phyloP scores from a whole-genome alignment of 345 rosid species.

The Diplotaxis tenuifolia region DNA sequence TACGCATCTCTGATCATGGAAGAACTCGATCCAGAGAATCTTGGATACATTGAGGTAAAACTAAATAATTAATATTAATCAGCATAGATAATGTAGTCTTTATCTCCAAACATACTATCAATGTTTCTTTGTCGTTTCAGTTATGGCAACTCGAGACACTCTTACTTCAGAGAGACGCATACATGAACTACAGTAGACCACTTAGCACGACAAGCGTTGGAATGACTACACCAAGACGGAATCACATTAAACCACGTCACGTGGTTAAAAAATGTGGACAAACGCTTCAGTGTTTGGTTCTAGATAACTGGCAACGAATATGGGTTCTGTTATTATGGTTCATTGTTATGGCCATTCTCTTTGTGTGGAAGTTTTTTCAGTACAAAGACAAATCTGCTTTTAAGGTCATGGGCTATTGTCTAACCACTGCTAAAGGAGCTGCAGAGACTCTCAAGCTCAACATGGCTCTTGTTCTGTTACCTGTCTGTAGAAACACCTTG shows the following conservation, averaged over 20 bases:
- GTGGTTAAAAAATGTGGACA: constrained; percentile 38
- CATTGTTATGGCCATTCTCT: constrained; percentile 58
- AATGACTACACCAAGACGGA: constrained; percentile 59
- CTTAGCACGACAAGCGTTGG: constrained; percentile 72
- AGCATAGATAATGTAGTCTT: background rate
- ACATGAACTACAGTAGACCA: constrained; percentile 90
- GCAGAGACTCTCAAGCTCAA: constrained; percentile 97
- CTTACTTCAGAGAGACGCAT: constrained; percentile 76
- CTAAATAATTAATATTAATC: background rate
- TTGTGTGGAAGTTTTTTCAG: constrained; percentile 82
- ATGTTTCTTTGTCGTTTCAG: constrained; percentile 41
- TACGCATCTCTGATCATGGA: constrained; percentile 94
- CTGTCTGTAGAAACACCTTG: constrained; percentile 89
- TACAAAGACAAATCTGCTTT: constrained; percentile 72
- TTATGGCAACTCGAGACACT: constrained; percentile 95
- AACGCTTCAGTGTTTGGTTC: constrained; percentile 47
- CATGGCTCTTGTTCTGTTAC: constrained; percentile 93
- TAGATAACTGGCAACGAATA: constrained; percentile 83
- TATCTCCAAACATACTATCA: background rate
- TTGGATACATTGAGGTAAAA: constrained; percentile 88
- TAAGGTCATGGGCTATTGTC: constrained; percentile 82
- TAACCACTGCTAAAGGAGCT: constrained; percentile 85
- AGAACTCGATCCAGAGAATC: constrained; percentile 90
- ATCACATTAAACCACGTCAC: constrained; percentile 43
- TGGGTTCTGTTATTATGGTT: constrained; percentile 77